phyloP scores from a whole-genome alignment of 208 protist genomes.

The Acanthamoeba culbertsoni region DNA sequence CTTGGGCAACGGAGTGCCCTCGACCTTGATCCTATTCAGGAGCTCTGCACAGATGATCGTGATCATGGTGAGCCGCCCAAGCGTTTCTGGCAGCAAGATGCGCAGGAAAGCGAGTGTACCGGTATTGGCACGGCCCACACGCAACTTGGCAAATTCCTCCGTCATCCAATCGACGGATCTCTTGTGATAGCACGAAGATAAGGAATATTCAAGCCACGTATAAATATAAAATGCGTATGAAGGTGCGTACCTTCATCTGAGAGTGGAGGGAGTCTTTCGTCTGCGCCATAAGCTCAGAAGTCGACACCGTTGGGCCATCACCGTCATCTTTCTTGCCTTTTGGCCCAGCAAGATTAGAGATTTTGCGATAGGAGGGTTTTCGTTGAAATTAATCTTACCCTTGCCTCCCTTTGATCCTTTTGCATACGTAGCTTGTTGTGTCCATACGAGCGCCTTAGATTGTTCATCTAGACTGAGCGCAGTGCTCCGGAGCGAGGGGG shows the following conservation, averaged over 20 bases:
- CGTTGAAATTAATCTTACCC: neutral
- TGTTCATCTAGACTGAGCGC: too few relatives aligned
- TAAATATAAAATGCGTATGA: neutral
- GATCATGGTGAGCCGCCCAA: neutral
- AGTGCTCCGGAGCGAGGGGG: too few relatives aligned
- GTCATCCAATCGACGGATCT: slow-evolving; percentile 11
- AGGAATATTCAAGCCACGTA: neutral
- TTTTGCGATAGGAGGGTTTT: neutral
- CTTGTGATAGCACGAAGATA: neutral
- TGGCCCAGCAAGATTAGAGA: neutral
- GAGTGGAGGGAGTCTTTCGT: neutral
- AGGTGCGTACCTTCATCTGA: neutral
- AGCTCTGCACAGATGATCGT: neutral
- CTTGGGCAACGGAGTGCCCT: neutral
- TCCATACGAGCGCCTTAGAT: neutral
- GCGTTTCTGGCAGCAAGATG: neutral
- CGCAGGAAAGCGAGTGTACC: neutral
- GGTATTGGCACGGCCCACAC: neutral
- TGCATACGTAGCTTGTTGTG: neutral
- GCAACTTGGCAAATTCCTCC: slow-evolving; percentile 39
- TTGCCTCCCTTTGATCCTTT: neutral
- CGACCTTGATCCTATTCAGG: slow-evolving; percentile 43
- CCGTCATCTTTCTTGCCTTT: slow-evolving; percentile 8
- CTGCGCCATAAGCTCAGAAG: neutral
- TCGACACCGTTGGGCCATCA: neutral